Evolutionary conservation across 139 green algal species (phyloP).

Genomic region (Limnomonas spitsbergensis): DNA sequence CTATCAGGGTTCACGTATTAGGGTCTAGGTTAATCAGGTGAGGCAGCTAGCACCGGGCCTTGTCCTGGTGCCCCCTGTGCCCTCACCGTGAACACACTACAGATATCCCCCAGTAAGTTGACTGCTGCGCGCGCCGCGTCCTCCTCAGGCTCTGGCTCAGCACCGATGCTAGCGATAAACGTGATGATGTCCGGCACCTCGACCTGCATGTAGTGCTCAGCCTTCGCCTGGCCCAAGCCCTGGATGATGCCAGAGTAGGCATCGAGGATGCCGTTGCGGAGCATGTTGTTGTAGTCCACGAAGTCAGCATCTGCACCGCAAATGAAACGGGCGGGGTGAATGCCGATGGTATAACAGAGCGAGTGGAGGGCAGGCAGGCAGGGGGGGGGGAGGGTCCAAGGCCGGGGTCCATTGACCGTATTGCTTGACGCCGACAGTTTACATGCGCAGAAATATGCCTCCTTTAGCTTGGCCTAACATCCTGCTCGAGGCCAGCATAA

Average conservation of each 20-base stretch:
- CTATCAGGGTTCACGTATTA: no score
- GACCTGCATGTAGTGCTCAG: constrained; percentile 21
- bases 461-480: no score
- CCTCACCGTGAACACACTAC: constrained; percentile 17
- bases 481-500: no score
- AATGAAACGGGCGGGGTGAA: no score
- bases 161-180: constrained; percentile 46
- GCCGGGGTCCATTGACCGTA: no score
- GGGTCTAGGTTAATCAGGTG: no score
- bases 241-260: constrained; percentile 84
- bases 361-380: not conserved
- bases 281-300: constrained; percentile 88
- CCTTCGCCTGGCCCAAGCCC: constrained; percentile 19
- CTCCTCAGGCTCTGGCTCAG: constrained; percentile 33
- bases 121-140: constrained; percentile 46
- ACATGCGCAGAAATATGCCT: no score
- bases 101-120: constrained; percentile 58
- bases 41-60: no score
- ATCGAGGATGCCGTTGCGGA: constrained; percentile 90
- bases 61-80: no score
- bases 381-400: not conserved
- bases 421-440: no score
- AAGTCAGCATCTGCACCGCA: constrained; percentile 72
- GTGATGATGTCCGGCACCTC: constrained; percentile 32
- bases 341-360: no score